Percentiles rank a stretch among this genome's conserved stretches.
phyloP scores from a whole-genome alignment of 2,329 filamentous ascomycete genomes.

The Colletotrichum phormii region DNA sequence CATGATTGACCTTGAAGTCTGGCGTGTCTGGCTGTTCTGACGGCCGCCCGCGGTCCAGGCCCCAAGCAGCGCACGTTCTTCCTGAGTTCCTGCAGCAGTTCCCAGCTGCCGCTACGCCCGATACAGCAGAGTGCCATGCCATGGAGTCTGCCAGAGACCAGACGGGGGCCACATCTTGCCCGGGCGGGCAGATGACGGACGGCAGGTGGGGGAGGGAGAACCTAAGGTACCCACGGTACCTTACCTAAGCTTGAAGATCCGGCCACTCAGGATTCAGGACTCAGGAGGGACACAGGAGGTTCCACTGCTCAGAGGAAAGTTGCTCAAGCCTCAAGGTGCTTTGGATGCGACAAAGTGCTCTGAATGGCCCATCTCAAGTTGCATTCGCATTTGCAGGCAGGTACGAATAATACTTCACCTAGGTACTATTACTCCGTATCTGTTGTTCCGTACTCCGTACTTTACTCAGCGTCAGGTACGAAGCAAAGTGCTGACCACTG shows the following conservation, averaged over 20 bases:
- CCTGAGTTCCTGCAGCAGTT: constrained; percentile 7
- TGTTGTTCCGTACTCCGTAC: too few relatives aligned
- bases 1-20: constrained; percentile 15
- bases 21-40: neutral
- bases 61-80: constrained; percentile 21
- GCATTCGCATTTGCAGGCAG: neutral
- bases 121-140: constrained; percentile 3
- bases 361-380: constrained; percentile 21
- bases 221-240: too few relatives aligned
- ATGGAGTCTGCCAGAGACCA: constrained; percentile 6
- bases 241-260: neutral
- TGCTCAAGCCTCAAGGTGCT: constrained; percentile 2
- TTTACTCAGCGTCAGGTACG: constrained; percentile 23
- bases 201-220: constrained; percentile 7
- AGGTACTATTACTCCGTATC: too few relatives aligned
- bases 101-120: neutral
- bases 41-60: constrained; percentile 11
- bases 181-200: constrained; percentile 10
- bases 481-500: neutral
- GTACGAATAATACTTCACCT: too few relatives aligned
- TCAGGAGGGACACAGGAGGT: constrained; percentile 2
- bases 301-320: neutral
- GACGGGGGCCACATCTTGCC: neutral
- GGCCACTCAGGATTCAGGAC: constrained; percentile 1
- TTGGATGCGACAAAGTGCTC: constrained; percentile 1